These are phyloP conservation scores for Rhexocercosporidium sp. DNA, from an alignment of 2,329 filamentous ascomycete genomes.

Conservation along the genomic window DNA sequence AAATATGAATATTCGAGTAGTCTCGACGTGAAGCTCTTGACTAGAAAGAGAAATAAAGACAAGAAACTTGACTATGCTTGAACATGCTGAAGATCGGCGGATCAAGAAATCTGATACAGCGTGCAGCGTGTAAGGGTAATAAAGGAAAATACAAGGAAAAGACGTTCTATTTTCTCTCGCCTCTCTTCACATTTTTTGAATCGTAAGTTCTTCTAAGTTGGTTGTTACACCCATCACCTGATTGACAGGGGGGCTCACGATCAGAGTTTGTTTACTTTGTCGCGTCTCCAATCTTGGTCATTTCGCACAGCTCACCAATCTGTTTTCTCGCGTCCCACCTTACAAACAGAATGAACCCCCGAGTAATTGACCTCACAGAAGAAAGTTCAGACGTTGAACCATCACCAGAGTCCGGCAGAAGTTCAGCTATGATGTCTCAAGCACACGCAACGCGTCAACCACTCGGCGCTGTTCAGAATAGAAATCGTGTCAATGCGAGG, in stretches of 20 bases:
- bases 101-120: no score
- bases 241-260: background rate
- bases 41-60: no score
- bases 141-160: no score
- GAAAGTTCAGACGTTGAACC: background rate
- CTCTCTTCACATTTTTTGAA: no score
- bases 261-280: background rate
- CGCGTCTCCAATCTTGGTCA: background rate
- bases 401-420: background rate
- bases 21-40: no score
- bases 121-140: no score
- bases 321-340: background rate
- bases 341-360: background rate
- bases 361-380: constrained; percentile 2
- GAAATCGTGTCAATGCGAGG: background rate
- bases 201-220: no score
- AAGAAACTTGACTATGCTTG: no score
- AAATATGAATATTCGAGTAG: no score
- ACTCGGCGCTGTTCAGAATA: background rate
- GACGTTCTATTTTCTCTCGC: no score
- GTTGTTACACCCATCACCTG: background rate
- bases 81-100: no score
- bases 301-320: background rate
- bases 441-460: background rate
- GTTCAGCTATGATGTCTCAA: background rate